A percentile compares a stretch with the other conserved stretches of the same genome.
Evolutionary conservation across 2,329 filamentous ascomycete species (phyloP).

Genomic region (Fusarium kyushuense): DNA sequence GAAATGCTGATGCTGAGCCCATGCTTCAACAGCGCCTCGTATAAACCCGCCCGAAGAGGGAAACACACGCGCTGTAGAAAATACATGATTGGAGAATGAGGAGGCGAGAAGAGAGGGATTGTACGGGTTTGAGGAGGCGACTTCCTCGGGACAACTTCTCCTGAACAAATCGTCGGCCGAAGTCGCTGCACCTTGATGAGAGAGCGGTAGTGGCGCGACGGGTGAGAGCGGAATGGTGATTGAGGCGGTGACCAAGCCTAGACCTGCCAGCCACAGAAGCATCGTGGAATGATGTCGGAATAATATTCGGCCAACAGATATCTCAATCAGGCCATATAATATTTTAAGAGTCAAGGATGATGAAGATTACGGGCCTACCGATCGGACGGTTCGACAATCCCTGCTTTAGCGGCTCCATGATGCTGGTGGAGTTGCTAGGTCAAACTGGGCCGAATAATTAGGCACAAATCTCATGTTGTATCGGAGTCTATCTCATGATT

Average conservation of each 20-base stretch:
- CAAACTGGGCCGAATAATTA: slow-evolving; percentile 5
- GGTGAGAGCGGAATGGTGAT: slow-evolving; percentile 46
- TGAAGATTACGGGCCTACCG: slow-evolving; percentile 29
- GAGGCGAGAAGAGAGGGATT: slow-evolving; percentile 48
- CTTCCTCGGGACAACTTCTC: slow-evolving; percentile 53
- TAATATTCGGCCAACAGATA: slow-evolving; percentile 1
- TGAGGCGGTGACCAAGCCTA: slow-evolving; percentile 35
- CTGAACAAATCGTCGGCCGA: slow-evolving; percentile 50
- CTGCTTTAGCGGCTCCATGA: slow-evolving; percentile 7
- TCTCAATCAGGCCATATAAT: not conserved
- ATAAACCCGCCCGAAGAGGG: slow-evolving; percentile 58
- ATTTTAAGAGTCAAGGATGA: not conserved
- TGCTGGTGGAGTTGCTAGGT: not conserved
- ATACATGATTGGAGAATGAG: slow-evolving; percentile 40
- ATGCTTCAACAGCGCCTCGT: slow-evolving; percentile 60
- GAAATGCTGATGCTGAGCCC: slow-evolving; percentile 63
- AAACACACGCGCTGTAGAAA: slow-evolving; percentile 40
- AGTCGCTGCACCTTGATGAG: slow-evolving; percentile 36
- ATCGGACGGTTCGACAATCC: slow-evolving; percentile 19
- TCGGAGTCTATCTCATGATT: not conserved
- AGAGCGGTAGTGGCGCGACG: slow-evolving; percentile 48
- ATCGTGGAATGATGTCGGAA: slow-evolving; percentile 14
- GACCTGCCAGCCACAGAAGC: slow-evolving; percentile 24
- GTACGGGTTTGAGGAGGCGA: slow-evolving; percentile 37
- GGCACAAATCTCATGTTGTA: slow-evolving; percentile 10